Evolutionary conservation across 176 grass and related monocot species (phyloP).

Genomic region (Oryza coarctata): DNA sequence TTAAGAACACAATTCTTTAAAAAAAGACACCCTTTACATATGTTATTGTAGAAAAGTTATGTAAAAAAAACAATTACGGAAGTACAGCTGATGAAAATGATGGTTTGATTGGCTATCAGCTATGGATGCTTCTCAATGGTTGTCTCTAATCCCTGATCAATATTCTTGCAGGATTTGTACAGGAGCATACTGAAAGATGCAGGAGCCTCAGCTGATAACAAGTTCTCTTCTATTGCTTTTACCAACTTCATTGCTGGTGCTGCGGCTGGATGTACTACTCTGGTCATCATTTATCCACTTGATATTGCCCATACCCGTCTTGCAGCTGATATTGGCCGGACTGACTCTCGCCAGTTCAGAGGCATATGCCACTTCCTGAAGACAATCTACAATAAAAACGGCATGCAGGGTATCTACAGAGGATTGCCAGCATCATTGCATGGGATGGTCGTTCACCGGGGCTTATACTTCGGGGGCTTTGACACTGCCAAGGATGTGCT

Average conservation of each 20-base stretch:
- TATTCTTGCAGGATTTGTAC: slow-evolving; percentile 79
- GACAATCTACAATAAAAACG: slow-evolving; percentile 78
- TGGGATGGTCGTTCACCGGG: slow-evolving; percentile 88
- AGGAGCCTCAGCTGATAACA: slow-evolving; percentile 42
- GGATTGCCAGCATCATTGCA: slow-evolving; percentile 77
- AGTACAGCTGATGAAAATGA: neutral
- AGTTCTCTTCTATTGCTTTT: slow-evolving; percentile 62
- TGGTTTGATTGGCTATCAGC: neutral
- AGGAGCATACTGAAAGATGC: slow-evolving; percentile 60
- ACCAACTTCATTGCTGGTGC: slow-evolving; percentile 87
- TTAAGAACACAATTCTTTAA: neutral
- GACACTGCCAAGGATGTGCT: slow-evolving; percentile 88
- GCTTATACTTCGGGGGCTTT: slow-evolving; percentile 93
- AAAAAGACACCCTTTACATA: neutral
- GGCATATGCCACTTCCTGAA: slow-evolving; percentile 90
- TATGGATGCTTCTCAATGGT: neutral
- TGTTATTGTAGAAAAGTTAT: neutral
- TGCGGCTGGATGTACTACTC: slow-evolving; percentile 85
- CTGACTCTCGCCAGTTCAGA: slow-evolving; percentile 78
- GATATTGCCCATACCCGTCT: slow-evolving; percentile 95
- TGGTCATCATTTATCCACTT: slow-evolving; percentile 90
- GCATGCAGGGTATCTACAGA: slow-evolving; percentile 75
- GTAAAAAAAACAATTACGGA: neutral
- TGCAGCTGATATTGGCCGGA: slow-evolving; percentile 77
- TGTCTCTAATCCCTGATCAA: neutral